Evolutionary conservation across 2,329 filamentous ascomycete genomes (phyloP).

Genomic region (Madurella mycetomatis): DNA sequence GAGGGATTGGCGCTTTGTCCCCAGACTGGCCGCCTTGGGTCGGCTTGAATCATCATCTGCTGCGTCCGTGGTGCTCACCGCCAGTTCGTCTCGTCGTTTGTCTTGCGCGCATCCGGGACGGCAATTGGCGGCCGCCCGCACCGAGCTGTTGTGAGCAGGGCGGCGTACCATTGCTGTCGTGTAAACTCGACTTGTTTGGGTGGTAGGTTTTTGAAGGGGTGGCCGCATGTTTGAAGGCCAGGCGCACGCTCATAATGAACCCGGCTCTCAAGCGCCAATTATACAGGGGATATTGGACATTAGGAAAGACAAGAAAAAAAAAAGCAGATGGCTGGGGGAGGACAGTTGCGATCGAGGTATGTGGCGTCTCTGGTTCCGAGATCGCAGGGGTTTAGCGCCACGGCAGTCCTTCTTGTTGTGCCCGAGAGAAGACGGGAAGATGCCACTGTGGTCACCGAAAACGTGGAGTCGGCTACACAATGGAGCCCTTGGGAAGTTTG

Average conservation of each 20-base stretch:
- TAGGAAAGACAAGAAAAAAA: too few species aligned
- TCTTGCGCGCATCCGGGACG: conserved; percentile 5
- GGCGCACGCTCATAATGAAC: conserved; percentile 13
- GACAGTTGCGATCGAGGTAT: neutral
- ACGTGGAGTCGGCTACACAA: too few species aligned
- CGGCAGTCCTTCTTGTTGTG: neutral
- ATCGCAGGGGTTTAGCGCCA: neutral
- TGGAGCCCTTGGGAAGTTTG: too few species aligned
- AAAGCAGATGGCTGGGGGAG: conserved; percentile 28
- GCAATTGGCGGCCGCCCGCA: conserved; percentile 9
- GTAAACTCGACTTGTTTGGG: conserved; percentile 12
- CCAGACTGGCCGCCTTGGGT: neutral
- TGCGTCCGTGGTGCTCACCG: conserved; percentile 19
- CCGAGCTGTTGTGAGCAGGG: conserved; percentile 17
- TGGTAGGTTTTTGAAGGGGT: conserved; percentile 19
- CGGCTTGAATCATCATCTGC: neutral
- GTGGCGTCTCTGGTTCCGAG: conserved; percentile 1
- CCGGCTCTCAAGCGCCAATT: neutral
- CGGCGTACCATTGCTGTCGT: conserved; percentile 16
- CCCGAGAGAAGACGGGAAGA: neutral
- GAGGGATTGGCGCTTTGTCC: neutral
- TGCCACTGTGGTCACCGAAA: neutral
- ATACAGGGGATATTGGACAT: neutral
- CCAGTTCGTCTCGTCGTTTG: conserved; percentile 21
- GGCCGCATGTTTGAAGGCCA: conserved; percentile 29